Conservation (phyloP, 257 asterid genomes). For the Forsythia viridissima region DNA sequence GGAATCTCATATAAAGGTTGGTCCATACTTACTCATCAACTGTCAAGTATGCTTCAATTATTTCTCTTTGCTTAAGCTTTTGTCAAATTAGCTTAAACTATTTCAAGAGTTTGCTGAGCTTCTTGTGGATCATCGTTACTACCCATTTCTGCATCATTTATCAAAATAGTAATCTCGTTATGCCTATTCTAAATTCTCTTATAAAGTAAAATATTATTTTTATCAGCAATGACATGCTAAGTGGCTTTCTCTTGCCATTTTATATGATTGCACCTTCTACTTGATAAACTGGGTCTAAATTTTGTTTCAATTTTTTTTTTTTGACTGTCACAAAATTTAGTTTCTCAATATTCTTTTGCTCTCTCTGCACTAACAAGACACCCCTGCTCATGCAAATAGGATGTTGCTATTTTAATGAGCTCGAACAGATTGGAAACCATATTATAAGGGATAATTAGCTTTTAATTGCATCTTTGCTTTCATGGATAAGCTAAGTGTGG, state of each 20-base stretch:
- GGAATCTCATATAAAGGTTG: slow-evolving; percentile 80
- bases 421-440: background rate
- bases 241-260: slow-evolving; percentile 9
- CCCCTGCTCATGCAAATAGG: background rate
- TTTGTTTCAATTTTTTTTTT: background rate
- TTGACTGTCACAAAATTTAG: background rate
- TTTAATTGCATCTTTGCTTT: background rate
- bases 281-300: background rate
- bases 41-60: slow-evolving; percentile 12
- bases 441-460: background rate
- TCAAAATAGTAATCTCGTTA: background rate
- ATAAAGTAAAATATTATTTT: background rate
- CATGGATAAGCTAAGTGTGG: background rate
- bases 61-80: background rate
- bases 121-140: slow-evolving; percentile 7
- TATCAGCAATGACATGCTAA: slow-evolving; percentile 15
- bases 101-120: slow-evolving; percentile 4
- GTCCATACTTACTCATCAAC: slow-evolving; percentile 14
- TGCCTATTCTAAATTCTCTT: background rate
- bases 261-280: background rate
- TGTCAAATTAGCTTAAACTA: background rate
- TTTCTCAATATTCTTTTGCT: background rate
- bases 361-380: background rate
- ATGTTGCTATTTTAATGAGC: background rate
- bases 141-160: slow-evolving; percentile 6